Base-by-base conservation (phyloP, 768 basidiomycete genomes). In the Lentinula guzmanii region DNA sequence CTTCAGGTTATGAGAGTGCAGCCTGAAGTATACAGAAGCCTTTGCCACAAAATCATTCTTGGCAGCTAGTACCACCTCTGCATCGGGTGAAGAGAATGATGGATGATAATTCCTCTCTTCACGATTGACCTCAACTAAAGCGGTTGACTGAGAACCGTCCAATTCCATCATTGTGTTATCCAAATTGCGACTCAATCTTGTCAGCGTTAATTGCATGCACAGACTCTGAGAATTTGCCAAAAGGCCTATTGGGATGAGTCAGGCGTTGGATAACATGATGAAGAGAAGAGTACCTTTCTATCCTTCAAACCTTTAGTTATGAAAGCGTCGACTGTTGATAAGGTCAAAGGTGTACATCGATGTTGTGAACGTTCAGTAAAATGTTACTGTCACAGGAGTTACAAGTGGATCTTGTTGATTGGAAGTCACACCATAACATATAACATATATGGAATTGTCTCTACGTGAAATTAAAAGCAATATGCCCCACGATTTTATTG, bases 1-100 rank as follows among this genome's bases (percentile, higher is more conserved):
- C 66, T 83, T 86, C 45, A 89, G 75, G 1, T 82, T 83, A 71
- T 76, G 81, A 0, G 82, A 79, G 61, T 87, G 86, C 15, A 87
- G 76, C 31, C 81, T 79, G 68, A 88, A 88, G 65, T 75, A 72
- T 48, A 79, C 72, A 5, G 74, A 70, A 31, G 80, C 79, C 11
- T n/a, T 33, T 24, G 46, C 21, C 18, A 24, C 46, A 48, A 8
- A 48, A 18, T 48, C 46, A 58, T 81, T 77, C 58, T 80, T 82
- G 16, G 82, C 77, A 16, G 79, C 77, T 5, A 89, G 71, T 7
- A 86, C 72, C 21, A 85, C 74, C 60, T 89, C 85, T 16, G 78
- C 83, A 33, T 86, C 85, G 11, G 71, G 71, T 5, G 79, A 79
- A 45, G 77, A 72, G 67, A 87, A 87, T 3, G 74, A 70, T 0